phyloP scores from a whole-genome alignment of 2,329 filamentous ascomycete genomes.

The Bisporella sp. region DNA sequence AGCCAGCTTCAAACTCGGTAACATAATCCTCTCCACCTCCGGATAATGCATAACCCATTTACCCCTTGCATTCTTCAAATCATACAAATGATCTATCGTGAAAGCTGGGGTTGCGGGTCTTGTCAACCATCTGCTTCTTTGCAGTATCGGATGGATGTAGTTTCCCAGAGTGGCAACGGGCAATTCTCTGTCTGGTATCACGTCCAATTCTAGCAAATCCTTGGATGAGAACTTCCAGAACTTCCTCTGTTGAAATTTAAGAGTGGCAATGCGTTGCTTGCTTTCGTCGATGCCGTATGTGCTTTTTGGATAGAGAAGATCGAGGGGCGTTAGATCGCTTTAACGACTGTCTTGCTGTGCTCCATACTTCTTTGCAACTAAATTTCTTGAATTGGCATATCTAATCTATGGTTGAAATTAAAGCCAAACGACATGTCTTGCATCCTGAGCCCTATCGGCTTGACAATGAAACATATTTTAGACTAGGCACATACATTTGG shows the following conservation, averaged over 20 bases:
- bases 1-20: constrained; percentile 20
- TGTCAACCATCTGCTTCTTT: constrained; percentile 7
- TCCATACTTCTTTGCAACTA: neutral
- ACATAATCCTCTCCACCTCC: constrained; percentile 13
- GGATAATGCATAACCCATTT: constrained; percentile 11
- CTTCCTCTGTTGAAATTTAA: constrained; percentile 2
- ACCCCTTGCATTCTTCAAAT: constrained; percentile 3
- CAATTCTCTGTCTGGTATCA: constrained; percentile 10
- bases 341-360: neutral
- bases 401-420: no score
- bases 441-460: no score
- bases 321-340: constrained; percentile 1
- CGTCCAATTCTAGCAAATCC: constrained; percentile 14
- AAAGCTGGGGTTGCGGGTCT: constrained; percentile 1
- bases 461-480: no score
- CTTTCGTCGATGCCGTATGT: neutral
- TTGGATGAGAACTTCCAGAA: constrained; percentile 8
- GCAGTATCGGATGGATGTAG: constrained; percentile 8
- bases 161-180: constrained; percentile 4
- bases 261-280: neutral
- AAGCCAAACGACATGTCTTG: no score
- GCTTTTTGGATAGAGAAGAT: neutral
- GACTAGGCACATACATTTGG: no score
- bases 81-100: constrained; percentile 7
- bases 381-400: no score